Percentiles rank a stretch among this genome's conserved stretches.
These are phyloP conservation scores for Fagus sylvatica DNA, from an alignment of 306 rosid genomes.

Conservation along the genomic window DNA sequence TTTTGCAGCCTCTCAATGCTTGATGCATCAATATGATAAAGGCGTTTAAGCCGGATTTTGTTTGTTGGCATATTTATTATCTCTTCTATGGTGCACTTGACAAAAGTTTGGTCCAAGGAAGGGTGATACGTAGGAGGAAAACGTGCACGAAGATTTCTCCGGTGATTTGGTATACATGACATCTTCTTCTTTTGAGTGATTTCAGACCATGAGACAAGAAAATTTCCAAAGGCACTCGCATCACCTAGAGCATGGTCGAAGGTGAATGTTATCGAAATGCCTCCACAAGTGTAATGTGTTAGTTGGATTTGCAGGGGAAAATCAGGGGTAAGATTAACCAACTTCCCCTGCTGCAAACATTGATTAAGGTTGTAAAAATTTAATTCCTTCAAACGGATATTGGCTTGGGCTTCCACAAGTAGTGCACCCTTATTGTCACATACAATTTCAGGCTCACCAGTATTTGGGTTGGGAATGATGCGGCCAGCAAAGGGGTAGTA, in stretches of 20 bases:
- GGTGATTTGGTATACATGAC: slow-evolving; percentile 56
- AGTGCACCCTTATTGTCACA: slow-evolving; percentile 77
- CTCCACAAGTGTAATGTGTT: slow-evolving; percentile 64
- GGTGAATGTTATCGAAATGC: slow-evolving; percentile 70
- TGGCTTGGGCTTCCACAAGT: slow-evolving; percentile 55
- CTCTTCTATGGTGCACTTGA: slow-evolving; percentile 71
- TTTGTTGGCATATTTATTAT: slow-evolving; percentile 59
- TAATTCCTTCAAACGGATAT: slow-evolving; percentile 41
- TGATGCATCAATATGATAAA: slow-evolving; percentile 56
- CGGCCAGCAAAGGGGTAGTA: slow-evolving; percentile 75
- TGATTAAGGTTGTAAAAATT: slow-evolving; percentile 66
- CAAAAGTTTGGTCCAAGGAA: slow-evolving; percentile 59
- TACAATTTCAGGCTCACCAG: slow-evolving; percentile 69
- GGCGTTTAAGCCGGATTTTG: slow-evolving; percentile 50
- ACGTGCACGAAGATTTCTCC: slow-evolving; percentile 57
- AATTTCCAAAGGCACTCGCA: slow-evolving; percentile 74
- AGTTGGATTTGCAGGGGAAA: slow-evolving; percentile 69
- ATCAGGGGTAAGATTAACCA: slow-evolving; percentile 49
- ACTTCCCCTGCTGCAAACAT: slow-evolving; percentile 42
- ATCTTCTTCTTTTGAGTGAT: slow-evolving; percentile 51
- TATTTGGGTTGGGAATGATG: slow-evolving; percentile 51
- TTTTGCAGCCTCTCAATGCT: slow-evolving; percentile 58
- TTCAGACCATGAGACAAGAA: slow-evolving; percentile 71
- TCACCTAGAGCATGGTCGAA: slow-evolving; percentile 93
- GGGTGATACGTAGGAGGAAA: slow-evolving; percentile 63